Base-by-base conservation (phyloP, 1,284 basidiomycete genomes). In the Tilletia caries region DNA sequence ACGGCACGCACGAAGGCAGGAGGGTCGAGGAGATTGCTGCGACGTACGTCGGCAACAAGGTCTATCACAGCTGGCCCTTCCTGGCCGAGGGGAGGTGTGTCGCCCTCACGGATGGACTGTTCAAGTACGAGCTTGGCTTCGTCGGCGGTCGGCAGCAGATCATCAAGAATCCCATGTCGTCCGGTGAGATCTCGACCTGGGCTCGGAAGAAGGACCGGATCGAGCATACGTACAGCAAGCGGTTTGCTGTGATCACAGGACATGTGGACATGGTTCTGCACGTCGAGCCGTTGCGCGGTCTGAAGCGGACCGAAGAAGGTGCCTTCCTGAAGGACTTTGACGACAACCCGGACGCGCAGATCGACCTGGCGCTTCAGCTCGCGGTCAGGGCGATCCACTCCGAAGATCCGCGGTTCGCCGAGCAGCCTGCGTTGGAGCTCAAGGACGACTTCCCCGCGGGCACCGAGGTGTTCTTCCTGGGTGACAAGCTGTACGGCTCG, bases 311-410 rank as follows among this genome's bases (percentile, higher is more conserved):
- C 46, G 92, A 97, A 71, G 89, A 88, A 32, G 95, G 92, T 13
- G 91, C 95, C 0, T 88, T 98, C 71, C 88, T 97, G 73, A 98
- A 98, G 84, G 93, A 98, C 77, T 98, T 95, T 81, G 93, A 95
- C 78, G 89, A 86, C 0, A 82, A 85, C 0, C 37, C 70, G 4
- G 89, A 92, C 33, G 92, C 92, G 78, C 93, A 96, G 83, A 86
- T 88, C 12, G 91, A 93, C 71, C 90, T 91, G 74, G 92, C 93
- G 0, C 87, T 93, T 1, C 80, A 80, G 67, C 69, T 82, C 41
- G 70, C 75, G 20, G 78, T 83, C 13, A 54, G 71, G 58, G 66
- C 73, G 29, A 79, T 83, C 29, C 62, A 68, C 18, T 73, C 79
- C 37, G 76, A 80, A 66, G 81, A 83, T 62, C 50, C 69, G 29